These are phyloP conservation scores for Madurella fahalii DNA, from an alignment of 2,329 filamentous ascomycete genomes.

Conservation along the genomic window DNA sequence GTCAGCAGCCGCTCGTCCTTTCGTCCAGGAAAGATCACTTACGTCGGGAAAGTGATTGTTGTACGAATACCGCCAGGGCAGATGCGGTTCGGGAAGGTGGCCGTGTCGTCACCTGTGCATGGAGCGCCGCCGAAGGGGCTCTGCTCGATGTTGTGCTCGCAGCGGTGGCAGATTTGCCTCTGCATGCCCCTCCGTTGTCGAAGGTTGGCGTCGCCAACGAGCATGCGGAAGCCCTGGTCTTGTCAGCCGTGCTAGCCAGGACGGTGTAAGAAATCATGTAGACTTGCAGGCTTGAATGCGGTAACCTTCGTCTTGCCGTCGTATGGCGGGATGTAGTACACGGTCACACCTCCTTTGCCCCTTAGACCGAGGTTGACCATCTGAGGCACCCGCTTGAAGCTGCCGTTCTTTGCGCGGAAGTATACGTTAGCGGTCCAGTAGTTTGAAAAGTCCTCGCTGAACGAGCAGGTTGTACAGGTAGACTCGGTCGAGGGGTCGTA, in stretches of 20 bases:
- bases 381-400: conserved; percentile 35
- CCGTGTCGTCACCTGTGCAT: conserved; percentile 31
- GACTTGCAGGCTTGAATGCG: conserved; percentile 36
- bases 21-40: conserved; percentile 22
- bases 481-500: conserved; percentile 22
- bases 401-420: conserved; percentile 30
- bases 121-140: conserved; percentile 25
- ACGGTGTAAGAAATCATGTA: not conserved
- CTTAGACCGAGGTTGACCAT: conserved; percentile 32
- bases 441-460: conserved; percentile 36
- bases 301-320: conserved; percentile 38
- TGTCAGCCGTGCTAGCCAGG: not conserved
- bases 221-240: conserved; percentile 37
- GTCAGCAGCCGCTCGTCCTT: not conserved
- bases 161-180: conserved; percentile 29
- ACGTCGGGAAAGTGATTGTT: conserved; percentile 41
- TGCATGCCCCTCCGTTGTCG: conserved; percentile 21
- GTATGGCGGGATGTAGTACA: conserved; percentile 40
- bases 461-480: conserved; percentile 31
- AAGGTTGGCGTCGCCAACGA: conserved; percentile 30
- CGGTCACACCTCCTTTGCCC: conserved; percentile 35
- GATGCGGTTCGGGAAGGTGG: conserved; percentile 35
- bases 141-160: conserved; percentile 24
- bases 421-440: conserved; percentile 35
- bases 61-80: conserved; percentile 41